Percentiles rank a stretch among this genome's conserved stretches.
phyloP scores from a whole-genome alignment of 345 rosid genomes.

The Excoecaria agallocha region DNA sequence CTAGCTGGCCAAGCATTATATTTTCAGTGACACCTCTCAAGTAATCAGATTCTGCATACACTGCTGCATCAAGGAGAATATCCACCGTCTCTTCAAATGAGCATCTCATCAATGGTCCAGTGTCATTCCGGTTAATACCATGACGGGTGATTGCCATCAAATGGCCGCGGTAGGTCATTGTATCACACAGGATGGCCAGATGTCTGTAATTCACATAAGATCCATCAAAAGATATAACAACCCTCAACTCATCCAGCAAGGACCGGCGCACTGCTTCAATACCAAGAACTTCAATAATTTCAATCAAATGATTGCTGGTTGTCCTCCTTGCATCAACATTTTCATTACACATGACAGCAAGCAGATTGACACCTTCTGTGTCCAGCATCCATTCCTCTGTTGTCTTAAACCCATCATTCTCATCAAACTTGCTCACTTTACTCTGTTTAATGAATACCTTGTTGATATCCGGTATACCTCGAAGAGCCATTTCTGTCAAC shows the following conservation, averaged over 20 bases:
- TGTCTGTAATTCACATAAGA: conserved; percentile 96
- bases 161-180: conserved; percentile 98
- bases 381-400: conserved; percentile 97
- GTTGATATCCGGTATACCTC: conserved; percentile 93
- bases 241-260: conserved; percentile 87
- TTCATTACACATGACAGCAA: conserved; percentile 94
- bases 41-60: conserved; percentile 81
- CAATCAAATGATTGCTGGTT: conserved; percentile 93
- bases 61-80: conserved; percentile 97
- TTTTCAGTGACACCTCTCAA: conserved; percentile 93
- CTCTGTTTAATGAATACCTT: conserved; percentile 87
- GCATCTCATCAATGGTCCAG: conserved; percentile 98
- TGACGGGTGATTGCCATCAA: conserved; percentile 98
- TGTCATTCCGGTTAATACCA: conserved; percentile 93
- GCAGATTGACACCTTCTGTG: conserved; percentile 96
- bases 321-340: conserved; percentile 91
- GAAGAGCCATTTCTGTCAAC: conserved; percentile 97
- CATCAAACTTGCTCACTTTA: conserved; percentile 78
- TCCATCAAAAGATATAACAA: conserved; percentile 95
- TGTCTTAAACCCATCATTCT: conserved; percentile 72
- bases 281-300: conserved; percentile 94
- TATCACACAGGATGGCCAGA: conserved; percentile 93
- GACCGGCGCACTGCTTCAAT: conserved; percentile 97
- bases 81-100: conserved; percentile 98
- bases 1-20: conserved; percentile 96